phyloP scores from a whole-genome alignment of 1,139 yeast genomes.

The Geotrichum carabidarum region DNA sequence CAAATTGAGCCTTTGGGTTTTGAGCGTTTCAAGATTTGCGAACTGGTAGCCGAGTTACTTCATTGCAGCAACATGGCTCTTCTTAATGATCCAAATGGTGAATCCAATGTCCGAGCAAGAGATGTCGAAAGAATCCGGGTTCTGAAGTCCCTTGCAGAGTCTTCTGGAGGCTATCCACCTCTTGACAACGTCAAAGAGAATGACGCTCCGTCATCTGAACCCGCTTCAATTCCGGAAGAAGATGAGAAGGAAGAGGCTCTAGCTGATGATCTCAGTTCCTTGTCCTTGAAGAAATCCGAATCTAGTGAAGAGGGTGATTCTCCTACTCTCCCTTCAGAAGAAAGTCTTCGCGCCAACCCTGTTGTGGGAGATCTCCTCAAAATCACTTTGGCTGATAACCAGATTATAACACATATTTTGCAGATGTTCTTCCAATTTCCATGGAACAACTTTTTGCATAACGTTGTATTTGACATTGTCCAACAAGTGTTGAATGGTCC shows the following conservation, averaged over 20 bases:
- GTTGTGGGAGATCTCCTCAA: constrained; percentile 89
- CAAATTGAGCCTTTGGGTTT: constrained; percentile 85
- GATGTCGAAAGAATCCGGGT: constrained; percentile 58
- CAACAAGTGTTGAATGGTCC: constrained; percentile 95
- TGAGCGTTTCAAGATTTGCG: constrained; percentile 92
- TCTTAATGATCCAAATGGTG: constrained; percentile 81
- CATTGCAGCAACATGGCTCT: constrained; percentile 97
- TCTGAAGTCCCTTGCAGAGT: constrained; percentile 33
- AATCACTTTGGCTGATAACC: constrained; percentile 77
- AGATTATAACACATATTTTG: constrained; percentile 69
- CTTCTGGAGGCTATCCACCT: constrained; percentile 5
- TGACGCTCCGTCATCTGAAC: neutral
- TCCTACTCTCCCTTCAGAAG: constrained; percentile 7
- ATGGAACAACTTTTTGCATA: constrained; percentile 96
- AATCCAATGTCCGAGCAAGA: constrained; percentile 66
- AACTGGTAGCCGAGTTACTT: constrained; percentile 84
- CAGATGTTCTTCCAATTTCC: constrained; percentile 88
- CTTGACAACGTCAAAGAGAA: neutral
- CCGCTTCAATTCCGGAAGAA: constrained; percentile 8
- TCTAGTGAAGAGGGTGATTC: constrained; percentile 19
- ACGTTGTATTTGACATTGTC: constrained; percentile 93
- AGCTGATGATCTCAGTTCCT: constrained; percentile 5
- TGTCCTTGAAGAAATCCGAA: neutral
- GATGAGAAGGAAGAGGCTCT: constrained; percentile 4
- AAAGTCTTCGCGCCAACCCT: constrained; percentile 53